A percentile compares a stretch with the other conserved stretches of the same genome.
Conservation (phyloP, 129 eudicot genomes). For the Solidago caesia region DNA sequence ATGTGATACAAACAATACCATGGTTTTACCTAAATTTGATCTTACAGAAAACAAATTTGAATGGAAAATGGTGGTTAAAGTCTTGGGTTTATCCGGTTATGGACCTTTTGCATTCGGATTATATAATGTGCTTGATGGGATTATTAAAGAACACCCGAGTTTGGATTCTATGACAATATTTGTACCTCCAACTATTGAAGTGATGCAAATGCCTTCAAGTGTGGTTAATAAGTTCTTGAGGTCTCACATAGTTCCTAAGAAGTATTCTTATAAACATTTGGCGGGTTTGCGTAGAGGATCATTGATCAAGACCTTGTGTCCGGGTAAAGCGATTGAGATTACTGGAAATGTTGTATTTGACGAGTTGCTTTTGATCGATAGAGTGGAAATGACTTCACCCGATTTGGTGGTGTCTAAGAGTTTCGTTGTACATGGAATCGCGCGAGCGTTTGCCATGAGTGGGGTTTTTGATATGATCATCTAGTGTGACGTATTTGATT, state of each 20-base stretch:
- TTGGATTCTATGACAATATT: slow-evolving; percentile 47
- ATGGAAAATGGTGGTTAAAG: slow-evolving; percentile 44
- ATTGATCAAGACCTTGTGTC: slow-evolving; percentile 38
- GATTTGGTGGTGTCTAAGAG: slow-evolving; percentile 41
- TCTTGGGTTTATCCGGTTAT: slow-evolving; percentile 46
- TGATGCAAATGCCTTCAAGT: slow-evolving; percentile 34
- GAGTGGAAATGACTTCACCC: slow-evolving; percentile 48
- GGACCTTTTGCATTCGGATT: slow-evolving; percentile 57
- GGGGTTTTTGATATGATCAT: slow-evolving; percentile 13
- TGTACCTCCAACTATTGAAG: slow-evolving; percentile 47
- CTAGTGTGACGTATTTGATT: neutral
- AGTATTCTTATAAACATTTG: slow-evolving; percentile 42
- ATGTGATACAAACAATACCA: slow-evolving; percentile 21
- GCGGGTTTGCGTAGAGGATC: slow-evolving; percentile 32
- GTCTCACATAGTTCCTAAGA: slow-evolving; percentile 53
- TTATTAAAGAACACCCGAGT: slow-evolving; percentile 40
- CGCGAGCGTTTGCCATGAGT: slow-evolving; percentile 42
- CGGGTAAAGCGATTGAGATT: slow-evolving; percentile 32
- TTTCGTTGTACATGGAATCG: slow-evolving; percentile 65
- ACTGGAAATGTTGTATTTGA: slow-evolving; percentile 17
- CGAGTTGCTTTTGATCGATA: slow-evolving; percentile 30
- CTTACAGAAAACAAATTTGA: slow-evolving; percentile 28
- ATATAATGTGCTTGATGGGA: slow-evolving; percentile 45
- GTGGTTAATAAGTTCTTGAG: slow-evolving; percentile 42
- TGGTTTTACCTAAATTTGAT: neutral